Base-by-base conservation (phyloP, 2,329 filamentous ascomycete species). In the Clonostachys rosea region DNA sequence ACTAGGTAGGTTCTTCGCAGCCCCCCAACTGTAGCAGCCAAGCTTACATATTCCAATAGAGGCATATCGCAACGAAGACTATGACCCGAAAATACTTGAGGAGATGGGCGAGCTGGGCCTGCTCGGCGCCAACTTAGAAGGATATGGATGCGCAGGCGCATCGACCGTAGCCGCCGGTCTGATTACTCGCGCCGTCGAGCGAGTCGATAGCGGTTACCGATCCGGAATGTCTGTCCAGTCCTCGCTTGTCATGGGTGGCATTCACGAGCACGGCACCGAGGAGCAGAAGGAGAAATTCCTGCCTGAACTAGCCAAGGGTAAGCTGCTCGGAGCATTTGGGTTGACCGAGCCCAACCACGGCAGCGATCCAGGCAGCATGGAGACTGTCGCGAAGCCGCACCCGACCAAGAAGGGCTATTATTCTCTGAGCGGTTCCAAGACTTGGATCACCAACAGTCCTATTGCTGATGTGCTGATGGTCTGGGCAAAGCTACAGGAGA, bases 71-170 rank as follows among this genome's bases (percentile, higher is more conserved):
- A 84, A 92, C 63, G 91, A 96, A 68, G 66, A 90, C 61, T 96
- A 91, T 69, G 91, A 96, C 65, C 78, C 81, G 58, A 85, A 86
- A 59, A 95, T 96, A 50, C 76, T 96, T 34, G 78, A 86, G 64
- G 91, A 96, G 69, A 96, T 96, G 91, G 91, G 91, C 40, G 89
- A 94, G 62, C 74, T 96, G 11, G 91, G 91, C n/a, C 76, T 96
- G 1, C 75, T 96, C 5, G 91, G 91, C 46, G 85, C 91, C 45
- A 92, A 84, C 16, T 91, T 96, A 51, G 74, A 92, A 53, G 91
- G 91, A 16, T 94, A 95, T 59, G 91, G 83, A 33, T 96, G 91
- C 64, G 91, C 91, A 5, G 91, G 91, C 46, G 87, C 89, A 24
- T 92, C 88, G 53, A 91, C 86, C 46, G 89, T 96, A 42, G 91